These are phyloP conservation scores for Candida sp. DNA, from an alignment of 1,139 yeast genomes.

Conservation along the genomic window DNA sequence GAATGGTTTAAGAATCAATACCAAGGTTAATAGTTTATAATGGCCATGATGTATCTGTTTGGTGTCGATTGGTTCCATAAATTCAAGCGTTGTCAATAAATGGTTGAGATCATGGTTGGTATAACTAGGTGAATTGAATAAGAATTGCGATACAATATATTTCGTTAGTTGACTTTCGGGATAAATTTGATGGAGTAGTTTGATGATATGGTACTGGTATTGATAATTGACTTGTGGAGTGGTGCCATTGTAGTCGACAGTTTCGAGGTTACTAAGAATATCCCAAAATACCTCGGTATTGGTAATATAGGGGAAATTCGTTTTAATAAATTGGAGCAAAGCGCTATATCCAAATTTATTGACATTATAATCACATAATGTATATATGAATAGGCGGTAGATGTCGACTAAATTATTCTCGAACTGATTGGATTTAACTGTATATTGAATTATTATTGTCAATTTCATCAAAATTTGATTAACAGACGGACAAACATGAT, in stretches of 20 bases:
- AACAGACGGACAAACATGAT: constrained; percentile 7
- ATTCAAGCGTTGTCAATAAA: background rate
- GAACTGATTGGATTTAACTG: background rate
- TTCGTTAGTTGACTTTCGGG: background rate
- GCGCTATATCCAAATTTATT: constrained; percentile 8
- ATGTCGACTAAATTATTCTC: background rate
- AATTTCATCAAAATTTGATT: constrained; percentile 9
- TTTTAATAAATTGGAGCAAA: constrained; percentile 8
- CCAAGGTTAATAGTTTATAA: background rate
- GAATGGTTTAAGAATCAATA: background rate
- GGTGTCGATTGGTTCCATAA: background rate
- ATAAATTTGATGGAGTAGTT: constrained; percentile 4
- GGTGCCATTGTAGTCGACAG: constrained; percentile 1
- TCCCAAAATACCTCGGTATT: background rate
- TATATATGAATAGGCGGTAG: constrained; percentile 8
- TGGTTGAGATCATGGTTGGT: background rate
- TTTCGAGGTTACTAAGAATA: background rate
- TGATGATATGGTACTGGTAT: constrained; percentile 9
- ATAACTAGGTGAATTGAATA: background rate
- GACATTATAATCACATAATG: constrained; percentile 16
- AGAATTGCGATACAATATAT: background rate
- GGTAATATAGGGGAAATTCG: constrained; percentile 4
- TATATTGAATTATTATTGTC: constrained; percentile 8
- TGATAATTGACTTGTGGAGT: constrained; percentile 7
- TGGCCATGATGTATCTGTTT: background rate